Evolutionary conservation across 1,284 basidiomycete species (phyloP).

Genomic region (Naganishia liquefaciens): DNA sequence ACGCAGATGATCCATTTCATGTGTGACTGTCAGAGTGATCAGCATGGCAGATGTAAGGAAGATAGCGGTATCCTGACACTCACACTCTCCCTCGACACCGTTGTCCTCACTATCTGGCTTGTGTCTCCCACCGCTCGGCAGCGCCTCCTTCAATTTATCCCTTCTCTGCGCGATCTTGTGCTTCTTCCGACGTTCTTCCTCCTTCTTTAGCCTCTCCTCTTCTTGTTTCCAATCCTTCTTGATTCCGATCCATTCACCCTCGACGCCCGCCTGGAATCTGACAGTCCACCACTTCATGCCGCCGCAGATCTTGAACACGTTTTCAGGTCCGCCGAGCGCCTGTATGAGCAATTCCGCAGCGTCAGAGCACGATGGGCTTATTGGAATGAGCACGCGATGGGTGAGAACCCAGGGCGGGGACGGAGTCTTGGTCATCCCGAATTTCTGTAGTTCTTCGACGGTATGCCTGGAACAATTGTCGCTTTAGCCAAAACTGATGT

Average conservation of each 20-base stretch:
- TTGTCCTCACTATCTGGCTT: slow-evolving; percentile 17
- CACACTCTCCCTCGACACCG: slow-evolving; percentile 38
- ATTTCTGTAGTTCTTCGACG: slow-evolving; percentile 80
- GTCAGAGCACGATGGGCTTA: slow-evolving; percentile 64
- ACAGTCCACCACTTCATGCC: slow-evolving; percentile 98
- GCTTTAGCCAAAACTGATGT: not conserved
- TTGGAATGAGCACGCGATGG: slow-evolving; percentile 67
- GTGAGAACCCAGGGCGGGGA: slow-evolving; percentile 86
- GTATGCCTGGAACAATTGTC: slow-evolving; percentile 60
- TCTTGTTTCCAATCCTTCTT: slow-evolving; percentile 56
- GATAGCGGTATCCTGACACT: slow-evolving; percentile 19
- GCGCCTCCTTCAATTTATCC: slow-evolving; percentile 32
- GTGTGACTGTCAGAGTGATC: slow-evolving; percentile 47
- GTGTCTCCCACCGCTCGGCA: slow-evolving; percentile 34
- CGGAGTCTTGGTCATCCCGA: slow-evolving; percentile 80
- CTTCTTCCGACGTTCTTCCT: slow-evolving; percentile 19
- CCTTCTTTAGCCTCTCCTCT: slow-evolving; percentile 37
- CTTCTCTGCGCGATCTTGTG: slow-evolving; percentile 2
- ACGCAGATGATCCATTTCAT: slow-evolving; percentile 79
- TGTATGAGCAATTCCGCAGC: slow-evolving; percentile 75
- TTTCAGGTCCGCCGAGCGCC: slow-evolving; percentile 79
- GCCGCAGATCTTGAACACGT: slow-evolving; percentile 72
- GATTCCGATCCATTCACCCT: slow-evolving; percentile 85
- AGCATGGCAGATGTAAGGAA: slow-evolving; percentile 25
- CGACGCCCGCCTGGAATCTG: slow-evolving; percentile 71